Base-by-base conservation (phyloP, 768 basidiomycete species). In the Favolaschia claudopus region DNA sequence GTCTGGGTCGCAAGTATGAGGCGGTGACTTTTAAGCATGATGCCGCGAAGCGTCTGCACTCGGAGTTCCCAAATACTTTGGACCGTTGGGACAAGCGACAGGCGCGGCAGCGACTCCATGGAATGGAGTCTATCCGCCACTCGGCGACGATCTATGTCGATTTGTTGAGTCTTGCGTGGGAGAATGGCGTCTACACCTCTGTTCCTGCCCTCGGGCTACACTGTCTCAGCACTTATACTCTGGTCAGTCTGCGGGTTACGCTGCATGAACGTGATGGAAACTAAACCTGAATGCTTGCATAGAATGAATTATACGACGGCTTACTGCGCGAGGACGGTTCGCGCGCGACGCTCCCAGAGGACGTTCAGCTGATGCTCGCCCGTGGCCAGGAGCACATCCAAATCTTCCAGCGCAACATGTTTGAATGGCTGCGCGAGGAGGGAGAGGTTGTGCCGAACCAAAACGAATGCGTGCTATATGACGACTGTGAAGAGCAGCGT, bases 1-100 rank as follows among this genome's bases (percentile, higher is more conserved):
- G 54, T 7, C 38, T 55, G 20, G 54, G 54, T 9, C 54, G 54
- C 19, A 55, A 55, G 20, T 55, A 47, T 32, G 54, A 55, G 14
- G 37, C 36, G 3, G 29, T 22, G 2, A 3, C 20, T n/a, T 55
- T 55, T 20, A 55, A 47, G 14, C 2, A 20, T 5, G 45, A 47
- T 27, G 45, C 54, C 8, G 7, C 19, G 29, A 4, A 12, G 2
- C 45, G 54, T 20, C 8, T 7, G 29, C 17, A 34, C 24, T 27
- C 36, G 10, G 33, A 54, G n/a, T 15, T 28, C n/a, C n/a, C n/a
- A n/a, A n/a, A n/a, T n/a, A n/a, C n/a, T n/a, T n/a, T n/a, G n/a
- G n/a, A n/a, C n/a, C n/a, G n/a, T n/a, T n/a, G n/a, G n/a, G n/a
- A n/a, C n/a, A n/a, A n/a, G n/a, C n/a, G n/a, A n/a, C n/a, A n/a